Percentiles rank a stretch among this genome's conserved stretches.
phyloP scores from a whole-genome alignment of 2,329 filamentous ascomycete species.

The Colletotrichum costaricense region DNA sequence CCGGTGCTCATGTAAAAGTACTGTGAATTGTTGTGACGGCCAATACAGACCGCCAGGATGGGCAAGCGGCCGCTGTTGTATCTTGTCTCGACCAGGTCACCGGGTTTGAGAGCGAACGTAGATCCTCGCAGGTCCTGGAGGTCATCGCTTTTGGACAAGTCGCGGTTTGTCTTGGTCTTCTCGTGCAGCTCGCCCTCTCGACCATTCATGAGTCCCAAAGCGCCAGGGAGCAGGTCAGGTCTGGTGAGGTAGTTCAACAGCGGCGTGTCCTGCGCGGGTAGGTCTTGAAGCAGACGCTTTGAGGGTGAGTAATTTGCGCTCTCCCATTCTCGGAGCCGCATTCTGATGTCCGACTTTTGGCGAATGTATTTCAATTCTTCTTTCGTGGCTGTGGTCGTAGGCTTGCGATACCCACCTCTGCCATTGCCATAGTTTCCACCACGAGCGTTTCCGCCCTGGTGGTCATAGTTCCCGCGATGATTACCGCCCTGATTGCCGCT shows the following conservation, averaged over 20 bases:
- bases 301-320: conserved; percentile 45
- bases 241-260: conserved; percentile 50
- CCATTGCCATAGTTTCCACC: conserved; percentile 9
- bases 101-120: conserved; percentile 48
- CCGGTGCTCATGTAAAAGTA: conserved; percentile 67
- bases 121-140: conserved; percentile 48
- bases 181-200: conserved; percentile 37
- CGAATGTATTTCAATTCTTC: conserved; percentile 10
- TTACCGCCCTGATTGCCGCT: background rate
- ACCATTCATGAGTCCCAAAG: conserved; percentile 40
- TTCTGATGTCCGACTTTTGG: conserved; percentile 47
- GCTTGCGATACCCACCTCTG: conserved; percentile 7
- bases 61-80: conserved; percentile 54
- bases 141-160: conserved; percentile 50
- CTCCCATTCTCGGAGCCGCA: conserved; percentile 56
- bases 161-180: conserved; percentile 36
- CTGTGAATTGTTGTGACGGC: conserved; percentile 60
- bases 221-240: conserved; percentile 42
- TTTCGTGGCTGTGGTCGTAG: background rate
- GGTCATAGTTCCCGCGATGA: background rate
- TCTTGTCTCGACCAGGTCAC: conserved; percentile 64
- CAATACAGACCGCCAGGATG: conserved; percentile 64
- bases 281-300: conserved; percentile 43
- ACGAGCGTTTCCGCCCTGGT: background rate
- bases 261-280: conserved; percentile 38